Evolutionary conservation across 1,139 yeast species (phyloP).

Genomic region (Zygosaccharomyces pseudobailii): DNA sequence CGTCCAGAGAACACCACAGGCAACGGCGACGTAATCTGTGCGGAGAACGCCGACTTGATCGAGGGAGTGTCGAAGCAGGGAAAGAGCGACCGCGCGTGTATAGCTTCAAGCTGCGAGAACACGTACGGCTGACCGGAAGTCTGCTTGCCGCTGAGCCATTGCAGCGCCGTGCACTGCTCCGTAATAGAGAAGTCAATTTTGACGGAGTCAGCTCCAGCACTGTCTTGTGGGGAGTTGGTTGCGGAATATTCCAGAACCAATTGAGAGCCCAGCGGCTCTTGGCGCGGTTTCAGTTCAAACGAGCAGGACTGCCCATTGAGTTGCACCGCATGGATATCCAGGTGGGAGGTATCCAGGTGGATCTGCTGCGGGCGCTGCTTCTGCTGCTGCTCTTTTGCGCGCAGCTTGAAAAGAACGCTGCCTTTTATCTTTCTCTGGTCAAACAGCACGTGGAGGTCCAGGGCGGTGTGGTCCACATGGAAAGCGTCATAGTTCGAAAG

Average conservation of each 20-base stretch:
- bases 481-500: constrained; percentile 61
- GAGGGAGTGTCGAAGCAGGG: constrained; percentile 94
- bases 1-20: constrained; percentile 71
- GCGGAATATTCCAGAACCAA: constrained; percentile 39
- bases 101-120: constrained; percentile 88
- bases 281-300: constrained; percentile 44
- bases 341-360: constrained; percentile 64
- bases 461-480: constrained; percentile 45
- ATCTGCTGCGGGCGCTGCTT: constrained; percentile 35
- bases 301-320: constrained; percentile 40
- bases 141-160: constrained; percentile 72
- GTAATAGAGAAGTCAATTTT: constrained; percentile 61
- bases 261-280: constrained; percentile 66
- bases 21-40: constrained; percentile 57
- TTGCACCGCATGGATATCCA: constrained; percentile 45
- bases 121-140: constrained; percentile 79
- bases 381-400: constrained; percentile 16
- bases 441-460: constrained; percentile 56
- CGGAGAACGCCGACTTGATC: constrained; percentile 60
- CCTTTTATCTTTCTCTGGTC: constrained; percentile 51
- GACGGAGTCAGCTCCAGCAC: constrained; percentile 27
- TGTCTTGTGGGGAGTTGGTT: constrained; percentile 8
- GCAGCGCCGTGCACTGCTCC: constrained; percentile 72
- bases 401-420: constrained; percentile 46
- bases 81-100: constrained; percentile 81